Evolutionary conservation across 805 yeast species (phyloP), one percentile per base, ranked within the genome.

Genomic region (Cyberlindnera galapagoensis): DNA sequence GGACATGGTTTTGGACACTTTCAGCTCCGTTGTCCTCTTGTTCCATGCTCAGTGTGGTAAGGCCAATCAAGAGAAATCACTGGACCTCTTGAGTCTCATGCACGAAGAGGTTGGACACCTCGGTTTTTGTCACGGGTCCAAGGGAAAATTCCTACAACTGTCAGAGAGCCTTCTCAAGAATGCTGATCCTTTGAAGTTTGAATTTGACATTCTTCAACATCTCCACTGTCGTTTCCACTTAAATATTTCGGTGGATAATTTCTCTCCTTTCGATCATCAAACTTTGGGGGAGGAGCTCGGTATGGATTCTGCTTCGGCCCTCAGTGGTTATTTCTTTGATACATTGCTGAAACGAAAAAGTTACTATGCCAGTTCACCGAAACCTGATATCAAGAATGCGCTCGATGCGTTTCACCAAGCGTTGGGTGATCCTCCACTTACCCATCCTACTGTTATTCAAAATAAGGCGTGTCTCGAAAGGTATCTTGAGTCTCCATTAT

Each of bases 161-260:
- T 62, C 80, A 1, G 80, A 86, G 43, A 60, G 63, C 7, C 64
- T 70, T 13, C 57, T 82, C 21, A 60, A 74, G 11, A 44, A 59
- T 1, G 54, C 71, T 18, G 58, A 64, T 14, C 53, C 62, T 36
- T 39, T 45, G 3, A 67, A 66, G 5, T 67, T 81, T 3, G 88
- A 81, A 28, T 63, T 65, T 7, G 92, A 86, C 27, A 53, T 90
- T 28, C 67, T 85, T 7, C 97, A 90, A 48, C 67, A 85, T 21
- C 57, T 92, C 15, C 67, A 76, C 40, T 92, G 98, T 52, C 68
- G 82, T 8, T 86, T 80, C 46, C 94, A 86, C 27, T 66, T 84
- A 31, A 57, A 63, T 3, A 60, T 87, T 4, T 61, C 77, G 2
- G 63, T 74, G 9, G 85, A 79, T 10, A 63, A 65, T 12, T 76